These are phyloP conservation scores for Cytidiella melzeri DNA, from an alignment of 768 basidiomycete genomes.

Conservation along the genomic window DNA sequence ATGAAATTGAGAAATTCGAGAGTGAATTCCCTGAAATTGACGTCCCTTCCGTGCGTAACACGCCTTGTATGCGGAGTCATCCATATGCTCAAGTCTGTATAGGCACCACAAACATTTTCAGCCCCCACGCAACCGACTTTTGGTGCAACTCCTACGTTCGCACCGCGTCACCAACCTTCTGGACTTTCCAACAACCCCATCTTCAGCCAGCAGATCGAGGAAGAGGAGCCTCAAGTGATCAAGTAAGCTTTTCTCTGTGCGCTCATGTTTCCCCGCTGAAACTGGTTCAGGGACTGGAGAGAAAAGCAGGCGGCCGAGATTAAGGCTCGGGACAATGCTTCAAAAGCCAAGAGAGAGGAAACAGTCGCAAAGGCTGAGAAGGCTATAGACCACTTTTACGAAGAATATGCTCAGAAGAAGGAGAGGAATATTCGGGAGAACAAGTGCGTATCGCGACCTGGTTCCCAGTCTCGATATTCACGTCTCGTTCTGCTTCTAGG, in stretches of 20 bases:
- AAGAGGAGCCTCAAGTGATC: slow-evolving; percentile 85
- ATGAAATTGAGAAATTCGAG: slow-evolving; percentile 82
- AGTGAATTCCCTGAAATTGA: slow-evolving; percentile 81
- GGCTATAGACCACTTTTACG: slow-evolving; percentile 87
- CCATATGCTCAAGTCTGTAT: too few species aligned
- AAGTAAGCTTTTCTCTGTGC: too few species aligned
- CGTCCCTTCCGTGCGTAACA: slow-evolving; percentile 32
- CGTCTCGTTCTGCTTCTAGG: slow-evolving; percentile 36
- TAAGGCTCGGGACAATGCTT: slow-evolving; percentile 72
- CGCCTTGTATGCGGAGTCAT: background rate
- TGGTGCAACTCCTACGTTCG: slow-evolving; percentile 51
- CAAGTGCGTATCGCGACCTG: slow-evolving; percentile 58
- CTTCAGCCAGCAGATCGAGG: slow-evolving; percentile 56
- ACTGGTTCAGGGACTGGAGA: slow-evolving; percentile 69
- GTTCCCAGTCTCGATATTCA: background rate
- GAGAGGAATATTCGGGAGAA: slow-evolving; percentile 89
- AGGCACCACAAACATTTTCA: slow-evolving; percentile 9
- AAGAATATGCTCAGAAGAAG: slow-evolving; percentile 82
- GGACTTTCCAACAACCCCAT: slow-evolving; percentile 69
- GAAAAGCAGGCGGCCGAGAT: slow-evolving; percentile 84
- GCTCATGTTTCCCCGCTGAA: background rate
- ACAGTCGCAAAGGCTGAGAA: slow-evolving; percentile 80
- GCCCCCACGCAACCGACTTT: slow-evolving; percentile 34
- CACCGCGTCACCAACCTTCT: slow-evolving; percentile 72
- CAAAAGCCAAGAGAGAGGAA: slow-evolving; percentile 72